phyloP scores from a whole-genome alignment of 23 red algal genomes.

The Gracilaria vermiculophylla region DNA sequence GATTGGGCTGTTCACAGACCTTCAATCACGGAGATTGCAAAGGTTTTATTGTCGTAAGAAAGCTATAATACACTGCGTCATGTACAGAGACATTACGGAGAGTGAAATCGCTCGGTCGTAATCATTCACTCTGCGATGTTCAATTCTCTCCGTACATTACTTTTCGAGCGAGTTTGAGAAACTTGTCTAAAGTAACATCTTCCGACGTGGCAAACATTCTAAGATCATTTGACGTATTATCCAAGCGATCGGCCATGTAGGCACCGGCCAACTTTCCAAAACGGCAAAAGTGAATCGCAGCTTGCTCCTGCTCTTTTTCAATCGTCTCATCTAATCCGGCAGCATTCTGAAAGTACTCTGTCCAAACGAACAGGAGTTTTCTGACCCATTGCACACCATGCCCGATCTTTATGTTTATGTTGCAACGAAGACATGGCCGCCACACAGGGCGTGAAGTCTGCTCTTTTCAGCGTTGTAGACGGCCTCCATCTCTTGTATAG shows the following conservation, averaged over 20 bases:
- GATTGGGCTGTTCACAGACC: too few relatives aligned
- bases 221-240: background rate
- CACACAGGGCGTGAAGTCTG: slow-evolving; percentile 16
- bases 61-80: too few relatives aligned
- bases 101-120: too few relatives aligned
- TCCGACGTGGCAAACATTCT: background rate
- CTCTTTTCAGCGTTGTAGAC: background rate
- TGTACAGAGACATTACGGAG: background rate
- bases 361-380: background rate
- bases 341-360: background rate
- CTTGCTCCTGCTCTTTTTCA: background rate
- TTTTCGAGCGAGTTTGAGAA: background rate
- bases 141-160: slow-evolving; percentile 2
- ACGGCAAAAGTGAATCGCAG: background rate
- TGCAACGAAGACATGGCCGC: slow-evolving; percentile 20
- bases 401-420: slow-evolving; percentile 28
- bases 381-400: slow-evolving; percentile 15
- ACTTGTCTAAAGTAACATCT: background rate
- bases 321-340: background rate
- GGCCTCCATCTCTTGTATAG: slow-evolving; percentile 9
- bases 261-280: background rate
- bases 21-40: too few relatives aligned
- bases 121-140: background rate
- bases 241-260: background rate
- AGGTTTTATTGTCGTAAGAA: too few relatives aligned